These are phyloP conservation scores for Nemania sp. DNA, from an alignment of 2,329 filamentous ascomycete genomes.

Conservation along the genomic window DNA sequence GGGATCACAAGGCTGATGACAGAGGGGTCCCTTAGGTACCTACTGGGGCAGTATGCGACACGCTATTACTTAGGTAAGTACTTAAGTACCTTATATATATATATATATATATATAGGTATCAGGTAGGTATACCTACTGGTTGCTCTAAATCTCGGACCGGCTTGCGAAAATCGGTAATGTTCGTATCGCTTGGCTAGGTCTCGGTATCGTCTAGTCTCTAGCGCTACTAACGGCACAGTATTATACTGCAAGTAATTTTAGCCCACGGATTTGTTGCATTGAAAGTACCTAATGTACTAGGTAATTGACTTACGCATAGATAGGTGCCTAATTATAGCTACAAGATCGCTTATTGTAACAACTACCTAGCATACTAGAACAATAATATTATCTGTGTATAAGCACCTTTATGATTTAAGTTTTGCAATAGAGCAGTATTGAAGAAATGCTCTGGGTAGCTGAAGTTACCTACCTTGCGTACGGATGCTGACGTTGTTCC, in stretches of 20 bases:
- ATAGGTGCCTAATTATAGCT: conserved; percentile 7
- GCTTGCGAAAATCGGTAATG: conserved; percentile 27
- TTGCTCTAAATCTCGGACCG: conserved; percentile 9
- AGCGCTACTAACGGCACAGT: background rate
- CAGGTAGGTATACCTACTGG: too few relatives aligned
- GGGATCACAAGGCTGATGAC: conserved; percentile 23
- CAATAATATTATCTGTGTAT: too few relatives aligned
- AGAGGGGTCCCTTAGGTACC: background rate
- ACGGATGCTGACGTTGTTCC: background rate
- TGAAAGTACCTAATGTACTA: too few relatives aligned
- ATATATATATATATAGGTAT: too few relatives aligned
- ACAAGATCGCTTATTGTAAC: background rate
- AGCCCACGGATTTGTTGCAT: background rate
- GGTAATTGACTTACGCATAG: too few relatives aligned
- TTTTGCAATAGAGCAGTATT: background rate
- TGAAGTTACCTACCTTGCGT: background rate
- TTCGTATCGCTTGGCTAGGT: background rate
- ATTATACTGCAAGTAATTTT: background rate
- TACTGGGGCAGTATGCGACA: too few relatives aligned
- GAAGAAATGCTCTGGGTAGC: background rate
- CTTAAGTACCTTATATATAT: too few relatives aligned
- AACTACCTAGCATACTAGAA: too few relatives aligned
- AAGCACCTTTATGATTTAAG: background rate
- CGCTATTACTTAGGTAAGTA: too few relatives aligned
- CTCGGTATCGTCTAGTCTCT: too few relatives aligned